Percentiles rank a stretch among this genome's conserved stretches.
Conservation (phyloP, 2,329 filamentous ascomycete species). For the Tolypocladium pustulatum region DNA sequence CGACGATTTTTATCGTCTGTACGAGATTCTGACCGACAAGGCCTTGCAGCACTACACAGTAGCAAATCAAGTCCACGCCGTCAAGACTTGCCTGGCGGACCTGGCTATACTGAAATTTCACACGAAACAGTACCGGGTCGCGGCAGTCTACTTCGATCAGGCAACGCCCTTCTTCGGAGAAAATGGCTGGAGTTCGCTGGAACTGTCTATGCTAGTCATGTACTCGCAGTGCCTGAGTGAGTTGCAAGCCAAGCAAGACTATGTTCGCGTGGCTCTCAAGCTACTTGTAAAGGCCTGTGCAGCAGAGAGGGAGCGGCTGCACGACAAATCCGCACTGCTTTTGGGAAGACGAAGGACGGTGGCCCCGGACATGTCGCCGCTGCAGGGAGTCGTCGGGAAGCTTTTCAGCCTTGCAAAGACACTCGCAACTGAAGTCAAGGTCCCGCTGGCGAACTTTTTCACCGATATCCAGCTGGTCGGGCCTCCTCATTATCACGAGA, state of each 20-base stretch:
- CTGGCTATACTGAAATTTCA: constrained; percentile 76
- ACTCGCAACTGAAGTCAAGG: constrained; percentile 47
- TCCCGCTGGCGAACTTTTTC: constrained; percentile 67
- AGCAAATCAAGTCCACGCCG: constrained; percentile 67
- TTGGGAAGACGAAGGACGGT: constrained; percentile 4
- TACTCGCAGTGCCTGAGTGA: constrained; percentile 75
- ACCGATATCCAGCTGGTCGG: constrained; percentile 56
- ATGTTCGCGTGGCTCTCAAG: constrained; percentile 64
- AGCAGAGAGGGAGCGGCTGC: constrained; percentile 38
- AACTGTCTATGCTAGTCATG: constrained; percentile 76
- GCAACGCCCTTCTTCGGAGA: constrained; percentile 72
- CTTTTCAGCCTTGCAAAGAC: constrained; percentile 34
- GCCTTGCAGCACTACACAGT: constrained; percentile 74
- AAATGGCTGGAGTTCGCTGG: constrained; percentile 67
- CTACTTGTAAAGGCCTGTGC: constrained; percentile 58
- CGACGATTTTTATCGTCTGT: constrained; percentile 55
- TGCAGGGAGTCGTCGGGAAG: constrained; percentile 37
- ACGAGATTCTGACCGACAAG: constrained; percentile 72
- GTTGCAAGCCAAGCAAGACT: constrained; percentile 67
- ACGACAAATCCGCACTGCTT: constrained; percentile 19
- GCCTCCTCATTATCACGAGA: constrained; percentile 56
- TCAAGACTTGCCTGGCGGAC: constrained; percentile 70
- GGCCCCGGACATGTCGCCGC: constrained; percentile 22
- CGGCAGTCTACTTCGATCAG: constrained; percentile 67
- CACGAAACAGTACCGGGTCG: constrained; percentile 60